Percentiles rank a stretch among this genome's conserved stretches.
These are phyloP conservation scores for Scutellaria baicalensis DNA, from an alignment of 257 asterid genomes.

Conservation along the genomic window DNA sequence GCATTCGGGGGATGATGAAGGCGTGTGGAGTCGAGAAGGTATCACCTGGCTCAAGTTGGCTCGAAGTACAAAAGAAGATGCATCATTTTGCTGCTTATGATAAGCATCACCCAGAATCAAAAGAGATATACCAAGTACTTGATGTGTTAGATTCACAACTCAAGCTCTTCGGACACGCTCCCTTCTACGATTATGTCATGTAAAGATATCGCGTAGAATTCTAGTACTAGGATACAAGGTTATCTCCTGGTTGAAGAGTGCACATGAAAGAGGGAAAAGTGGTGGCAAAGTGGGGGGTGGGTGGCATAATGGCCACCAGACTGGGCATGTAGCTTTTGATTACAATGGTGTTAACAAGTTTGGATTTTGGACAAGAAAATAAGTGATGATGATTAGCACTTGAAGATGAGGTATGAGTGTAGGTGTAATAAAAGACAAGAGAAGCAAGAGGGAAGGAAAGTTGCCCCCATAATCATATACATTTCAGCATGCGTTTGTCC, in stretches of 20 bases:
- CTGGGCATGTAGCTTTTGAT: background rate
- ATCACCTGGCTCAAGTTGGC: constrained; percentile 70
- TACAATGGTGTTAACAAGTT: background rate
- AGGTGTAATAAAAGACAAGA: constrained; percentile 7
- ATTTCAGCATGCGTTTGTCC: constrained; percentile 16
- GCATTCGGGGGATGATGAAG: constrained; percentile 50
- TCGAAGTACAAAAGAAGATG: constrained; percentile 47
- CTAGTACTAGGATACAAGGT: no score
- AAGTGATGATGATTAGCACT: background rate
- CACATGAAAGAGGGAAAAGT: background rate
- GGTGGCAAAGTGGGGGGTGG: background rate
- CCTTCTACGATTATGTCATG: constrained; percentile 16
- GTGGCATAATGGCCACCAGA: background rate
- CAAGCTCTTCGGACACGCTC: constrained; percentile 27
- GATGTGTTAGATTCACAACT: constrained; percentile 50
- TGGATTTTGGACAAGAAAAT: background rate
- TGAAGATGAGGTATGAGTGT: background rate
- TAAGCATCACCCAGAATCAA: constrained; percentile 36
- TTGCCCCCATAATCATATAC: constrained; percentile 26
- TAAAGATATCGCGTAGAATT: background rate
- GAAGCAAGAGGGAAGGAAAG: constrained; percentile 3
- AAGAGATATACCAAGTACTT: constrained; percentile 33
- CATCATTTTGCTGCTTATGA: constrained; percentile 71
- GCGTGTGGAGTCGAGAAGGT: constrained; percentile 53
- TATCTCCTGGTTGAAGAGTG: no score